Evolutionary conservation across 2,329 filamentous ascomycete species (phyloP).

Genomic region (Leptographium radiaticola): DNA sequence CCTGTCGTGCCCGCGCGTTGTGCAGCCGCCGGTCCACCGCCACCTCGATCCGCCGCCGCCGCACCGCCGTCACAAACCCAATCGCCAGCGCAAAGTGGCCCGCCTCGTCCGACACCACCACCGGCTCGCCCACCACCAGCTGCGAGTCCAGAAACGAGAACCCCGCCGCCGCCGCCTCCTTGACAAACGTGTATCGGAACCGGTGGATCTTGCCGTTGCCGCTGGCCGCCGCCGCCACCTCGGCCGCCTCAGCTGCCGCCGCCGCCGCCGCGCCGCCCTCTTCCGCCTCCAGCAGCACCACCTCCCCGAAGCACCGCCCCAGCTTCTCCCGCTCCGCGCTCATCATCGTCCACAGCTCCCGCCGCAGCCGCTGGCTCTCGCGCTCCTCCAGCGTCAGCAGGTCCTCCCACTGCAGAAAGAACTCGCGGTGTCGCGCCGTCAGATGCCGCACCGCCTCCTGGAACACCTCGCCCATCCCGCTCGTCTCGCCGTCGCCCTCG

Average conservation of each 20-base stretch:
- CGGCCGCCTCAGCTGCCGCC: slow-evolving; percentile 55
- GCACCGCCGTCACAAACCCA: slow-evolving; percentile 72
- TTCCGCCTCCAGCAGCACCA: slow-evolving; percentile 57
- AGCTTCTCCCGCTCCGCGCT: slow-evolving; percentile 78
- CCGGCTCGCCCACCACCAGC: slow-evolving; percentile 72
- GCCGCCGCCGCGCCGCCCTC: slow-evolving; percentile 48
- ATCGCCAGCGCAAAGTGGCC: slow-evolving; percentile 92
- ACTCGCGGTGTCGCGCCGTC: slow-evolving; percentile 60
- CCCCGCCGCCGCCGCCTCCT: slow-evolving; percentile 40
- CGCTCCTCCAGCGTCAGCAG: slow-evolving; percentile 90
- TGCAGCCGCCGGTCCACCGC: slow-evolving; percentile 84
- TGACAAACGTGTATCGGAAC: slow-evolving; percentile 74
- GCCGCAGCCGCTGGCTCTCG: slow-evolving; percentile 71
- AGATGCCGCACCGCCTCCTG: slow-evolving; percentile 68
- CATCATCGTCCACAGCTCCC: slow-evolving; percentile 93
- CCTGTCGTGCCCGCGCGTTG: slow-evolving; percentile 63
- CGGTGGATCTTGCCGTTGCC: slow-evolving; percentile 77
- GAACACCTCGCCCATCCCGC: slow-evolving; percentile 71
- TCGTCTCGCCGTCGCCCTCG: slow-evolving; percentile 65
- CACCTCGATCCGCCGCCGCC: slow-evolving; percentile 65
- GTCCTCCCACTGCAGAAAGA: slow-evolving; percentile 91
- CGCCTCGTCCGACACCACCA: slow-evolving; percentile 91
- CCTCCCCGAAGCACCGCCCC: slow-evolving; percentile 78
- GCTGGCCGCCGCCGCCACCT: slow-evolving; percentile 53
- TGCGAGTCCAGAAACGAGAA: slow-evolving; percentile 91